Evolutionary conservation across 2,329 filamentous ascomycete species (phyloP).

Genomic region (Aureobasidium lini): DNA sequence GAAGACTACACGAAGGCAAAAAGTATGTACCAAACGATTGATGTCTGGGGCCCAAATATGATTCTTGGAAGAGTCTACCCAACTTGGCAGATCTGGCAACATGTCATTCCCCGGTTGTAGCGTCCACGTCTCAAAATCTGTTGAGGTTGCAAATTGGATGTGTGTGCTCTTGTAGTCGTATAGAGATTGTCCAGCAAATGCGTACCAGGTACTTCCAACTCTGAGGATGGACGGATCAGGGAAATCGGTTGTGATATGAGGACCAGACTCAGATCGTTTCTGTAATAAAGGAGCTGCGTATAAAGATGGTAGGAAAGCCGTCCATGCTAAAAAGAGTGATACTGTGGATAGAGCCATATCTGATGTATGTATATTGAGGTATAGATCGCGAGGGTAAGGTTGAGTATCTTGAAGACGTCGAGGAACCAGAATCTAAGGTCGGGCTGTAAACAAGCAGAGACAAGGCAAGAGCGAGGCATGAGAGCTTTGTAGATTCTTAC

Average conservation of each 20-base stretch:
- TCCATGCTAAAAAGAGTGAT: neutral
- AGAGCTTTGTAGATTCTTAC: neutral
- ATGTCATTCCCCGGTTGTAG: slow-evolving; percentile 24
- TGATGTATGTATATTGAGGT: neutral
- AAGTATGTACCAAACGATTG: slow-evolving; percentile 16
- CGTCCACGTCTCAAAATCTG: slow-evolving; percentile 27
- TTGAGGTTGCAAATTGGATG: slow-evolving; percentile 29
- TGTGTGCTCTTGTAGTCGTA: slow-evolving; percentile 20
- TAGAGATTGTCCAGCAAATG: slow-evolving; percentile 27
- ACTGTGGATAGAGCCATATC: neutral
- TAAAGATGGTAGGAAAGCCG: neutral
- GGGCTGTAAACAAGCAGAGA: too few relatives aligned
- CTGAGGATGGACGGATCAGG: slow-evolving; percentile 29
- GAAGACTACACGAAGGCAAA: neutral
- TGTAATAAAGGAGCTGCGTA: neutral
- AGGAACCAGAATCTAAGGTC: neutral
- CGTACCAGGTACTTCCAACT: slow-evolving; percentile 28
- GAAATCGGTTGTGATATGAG: slow-evolving; percentile 16
- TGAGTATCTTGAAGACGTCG: neutral
- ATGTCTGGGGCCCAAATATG: slow-evolving; percentile 32
- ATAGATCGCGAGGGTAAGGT: neutral
- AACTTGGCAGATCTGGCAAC: slow-evolving; percentile 24
- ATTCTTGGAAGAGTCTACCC: slow-evolving; percentile 21
- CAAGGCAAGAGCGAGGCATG: slow-evolving; percentile 1
- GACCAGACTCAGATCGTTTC: slow-evolving; percentile 12